phyloP scores from a whole-genome alignment of 352 stramenopile species.

The Lagenidium giganteum region DNA sequence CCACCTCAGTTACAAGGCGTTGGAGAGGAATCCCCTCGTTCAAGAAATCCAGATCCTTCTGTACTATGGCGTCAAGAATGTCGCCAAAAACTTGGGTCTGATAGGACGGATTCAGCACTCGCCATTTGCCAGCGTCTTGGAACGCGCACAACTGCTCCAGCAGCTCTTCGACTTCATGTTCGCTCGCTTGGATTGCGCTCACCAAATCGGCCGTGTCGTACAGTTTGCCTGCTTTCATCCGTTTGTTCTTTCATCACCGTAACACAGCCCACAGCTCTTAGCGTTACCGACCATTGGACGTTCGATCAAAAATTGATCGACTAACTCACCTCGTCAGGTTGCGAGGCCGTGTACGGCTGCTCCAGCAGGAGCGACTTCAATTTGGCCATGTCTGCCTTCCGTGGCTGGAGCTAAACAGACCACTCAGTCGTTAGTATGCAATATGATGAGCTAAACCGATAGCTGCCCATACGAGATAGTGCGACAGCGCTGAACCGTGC shows the following conservation, averaged over 20 bases:
- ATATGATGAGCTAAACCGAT: conserved; percentile 35
- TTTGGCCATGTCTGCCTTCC: conserved; percentile 44
- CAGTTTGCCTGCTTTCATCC: no score
- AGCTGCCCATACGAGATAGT: conserved; percentile 58
- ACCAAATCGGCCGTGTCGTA: conserved; percentile 68
- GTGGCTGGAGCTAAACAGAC: conserved; percentile 49
- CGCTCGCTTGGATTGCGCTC: conserved; percentile 49
- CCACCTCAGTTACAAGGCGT: conserved; percentile 23
- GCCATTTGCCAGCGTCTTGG: conserved; percentile 62
- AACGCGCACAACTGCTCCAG: conserved; percentile 61
- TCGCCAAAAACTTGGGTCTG: conserved; percentile 57
- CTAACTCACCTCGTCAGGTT: conserved; percentile 4
- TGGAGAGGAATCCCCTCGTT: conserved; percentile 30
- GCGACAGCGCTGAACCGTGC: conserved; percentile 45
- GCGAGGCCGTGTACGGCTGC: conserved; percentile 44
- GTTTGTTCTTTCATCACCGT: no score
- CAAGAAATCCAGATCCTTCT: conserved; percentile 66
- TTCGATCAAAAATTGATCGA: neutral
- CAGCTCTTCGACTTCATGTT: conserved; percentile 56
- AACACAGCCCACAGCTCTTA: no score
- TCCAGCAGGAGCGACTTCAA: conserved; percentile 61
- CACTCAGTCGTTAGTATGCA: no score
- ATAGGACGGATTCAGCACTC: conserved; percentile 50
- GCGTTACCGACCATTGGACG: neutral
- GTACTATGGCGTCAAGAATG: conserved; percentile 65